Evolutionary conservation across 139 green algal genomes (phyloP), one percentile per base, ranked within the genome.

Genomic region (Spirogloea muscicola): DNA sequence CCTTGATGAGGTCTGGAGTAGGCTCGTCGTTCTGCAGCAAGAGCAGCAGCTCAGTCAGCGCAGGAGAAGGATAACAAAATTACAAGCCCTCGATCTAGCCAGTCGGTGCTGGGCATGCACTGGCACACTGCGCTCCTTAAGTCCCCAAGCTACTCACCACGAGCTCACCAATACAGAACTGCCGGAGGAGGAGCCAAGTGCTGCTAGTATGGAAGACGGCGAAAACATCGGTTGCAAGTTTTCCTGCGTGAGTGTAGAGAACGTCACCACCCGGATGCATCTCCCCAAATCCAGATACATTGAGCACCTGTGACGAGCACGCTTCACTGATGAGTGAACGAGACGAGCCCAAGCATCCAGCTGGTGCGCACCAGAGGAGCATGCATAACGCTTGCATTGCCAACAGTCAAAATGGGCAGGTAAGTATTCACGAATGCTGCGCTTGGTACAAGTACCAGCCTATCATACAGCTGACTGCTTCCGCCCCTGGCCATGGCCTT

Each of bases 271-370:
- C 88, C 46, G 88, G 88, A 62, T 92, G 88, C 49, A 67, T 31
- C 38, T 61, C 33, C 10, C 62, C 62, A 57, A 88, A 86, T 7
- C 52, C 72, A 25, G 66, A 87, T 18, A 91, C 81, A 59, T 92
- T 86, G 74, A 91, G 90, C 34, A 84, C 84, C 83, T 88, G 77
- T n/a, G n/a, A n/a, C n/a, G n/a, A n/a, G n/a, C n/a, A n/a, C n/a
- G n/a, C n/a, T n/a, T n/a, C n/a, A n/a, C n/a, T n/a, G 18, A 38
- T 3, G 31, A 39, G 21, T 7, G 3, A 25, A 4, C 6, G 29
- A 25, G 34, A 58, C 2, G 49, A 21, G 7, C 4, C 3, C 27
- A 2, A 38, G 2, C 38, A 44, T 33, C 3, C n/a, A 6, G 37
- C 27, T 65, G 3, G 16, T 21, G 66, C 37, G 3, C 3, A 51